phyloP scores from a whole-genome alignment of 2,329 filamentous ascomycete species.

The Aspergillus pseudoterreus region DNA sequence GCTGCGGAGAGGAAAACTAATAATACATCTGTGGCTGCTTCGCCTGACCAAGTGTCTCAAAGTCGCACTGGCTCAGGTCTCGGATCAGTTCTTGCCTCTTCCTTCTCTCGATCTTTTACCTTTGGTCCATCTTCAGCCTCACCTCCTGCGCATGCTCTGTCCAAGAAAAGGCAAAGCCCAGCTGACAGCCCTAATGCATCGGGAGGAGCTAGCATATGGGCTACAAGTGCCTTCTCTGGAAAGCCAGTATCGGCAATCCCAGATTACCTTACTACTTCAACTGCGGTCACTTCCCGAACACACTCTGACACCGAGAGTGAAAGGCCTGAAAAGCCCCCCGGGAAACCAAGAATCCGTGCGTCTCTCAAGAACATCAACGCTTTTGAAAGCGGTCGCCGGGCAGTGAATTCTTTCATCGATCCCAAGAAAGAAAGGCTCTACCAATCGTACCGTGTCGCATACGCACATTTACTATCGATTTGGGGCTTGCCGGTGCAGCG shows the following conservation, averaged over 20 bases:
- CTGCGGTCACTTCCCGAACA: slow-evolving; percentile 27
- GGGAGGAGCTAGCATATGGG: slow-evolving; percentile 27
- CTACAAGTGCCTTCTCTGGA: slow-evolving; percentile 18
- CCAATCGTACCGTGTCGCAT: slow-evolving; percentile 52
- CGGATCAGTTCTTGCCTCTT: slow-evolving; percentile 42
- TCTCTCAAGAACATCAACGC: slow-evolving; percentile 55
- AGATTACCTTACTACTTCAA: slow-evolving; percentile 28
- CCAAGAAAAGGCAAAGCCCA: slow-evolving; percentile 37
- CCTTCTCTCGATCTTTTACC: slow-evolving; percentile 43
- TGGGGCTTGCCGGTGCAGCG: slow-evolving; percentile 55
- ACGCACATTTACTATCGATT: slow-evolving; percentile 56
- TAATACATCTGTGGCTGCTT: slow-evolving; percentile 37
- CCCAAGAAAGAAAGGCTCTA: slow-evolving; percentile 47
- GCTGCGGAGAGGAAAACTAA: slow-evolving; percentile 40
- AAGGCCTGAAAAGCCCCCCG: slow-evolving; percentile 19
- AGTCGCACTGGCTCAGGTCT: slow-evolving; percentile 38
- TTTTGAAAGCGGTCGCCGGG: slow-evolving; percentile 52
- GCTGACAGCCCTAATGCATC: slow-evolving; percentile 32
- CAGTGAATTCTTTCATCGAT: slow-evolving; percentile 49
- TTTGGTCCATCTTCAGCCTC: slow-evolving; percentile 43
- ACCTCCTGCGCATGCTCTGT: slow-evolving; percentile 32
- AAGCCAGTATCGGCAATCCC: slow-evolving; percentile 24
- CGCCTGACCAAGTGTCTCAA: slow-evolving; percentile 39
- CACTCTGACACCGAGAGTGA: slow-evolving; percentile 39
- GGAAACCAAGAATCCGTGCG: slow-evolving; percentile 40